Base-by-base conservation (phyloP, 345 rosid species). In the Salix dunnii region DNA sequence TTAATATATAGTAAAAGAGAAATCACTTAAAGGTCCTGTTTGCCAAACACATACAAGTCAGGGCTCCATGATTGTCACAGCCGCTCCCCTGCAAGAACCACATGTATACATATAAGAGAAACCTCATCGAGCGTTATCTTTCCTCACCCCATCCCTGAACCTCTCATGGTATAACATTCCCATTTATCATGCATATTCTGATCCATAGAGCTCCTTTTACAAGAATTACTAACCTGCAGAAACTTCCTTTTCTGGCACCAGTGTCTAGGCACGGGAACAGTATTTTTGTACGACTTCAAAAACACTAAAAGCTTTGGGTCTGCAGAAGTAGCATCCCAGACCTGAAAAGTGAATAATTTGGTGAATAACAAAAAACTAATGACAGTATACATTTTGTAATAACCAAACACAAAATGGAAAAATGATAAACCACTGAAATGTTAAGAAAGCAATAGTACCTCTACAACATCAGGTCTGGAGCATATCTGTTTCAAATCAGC, bases 201-300 rank as follows among this genome's bases (percentile, higher is more conserved):
- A 49, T 36, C 77, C 72, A 80, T 76, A 79, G 66, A 28, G 71
- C 35, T 78, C 49, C 62, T 69, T 76, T 80, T 38, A 27, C 8
- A 36, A 36, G 53, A 7, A 53, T 49, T 33, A 87, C 95, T 83
- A 87, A 96, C 99, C 99, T 94, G 99, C 89, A 96, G 85, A 84
- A 90, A 96, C 84, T 96, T 96, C 80, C 99, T 89, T 81, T 96
- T 96, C 88, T 96, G 99, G 77, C 92, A 92, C 99, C 99, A 96
- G 77, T 96, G 99, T 79, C 99, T 92, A 23, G 99, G 99, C 49
- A 96, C 99, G 38, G 98, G 98, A 76, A 96, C 99, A 70, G 96
- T 88, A 76, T 96, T 96, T 85, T 97, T 85, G 79, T 94, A 96
- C 6, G 99, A 89, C 82, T 96, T 96, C 86, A 96, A 74, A 85